phyloP scores from a whole-genome alignment of 768 basidiomycete genomes.

The Termitomyces sp. region DNA sequence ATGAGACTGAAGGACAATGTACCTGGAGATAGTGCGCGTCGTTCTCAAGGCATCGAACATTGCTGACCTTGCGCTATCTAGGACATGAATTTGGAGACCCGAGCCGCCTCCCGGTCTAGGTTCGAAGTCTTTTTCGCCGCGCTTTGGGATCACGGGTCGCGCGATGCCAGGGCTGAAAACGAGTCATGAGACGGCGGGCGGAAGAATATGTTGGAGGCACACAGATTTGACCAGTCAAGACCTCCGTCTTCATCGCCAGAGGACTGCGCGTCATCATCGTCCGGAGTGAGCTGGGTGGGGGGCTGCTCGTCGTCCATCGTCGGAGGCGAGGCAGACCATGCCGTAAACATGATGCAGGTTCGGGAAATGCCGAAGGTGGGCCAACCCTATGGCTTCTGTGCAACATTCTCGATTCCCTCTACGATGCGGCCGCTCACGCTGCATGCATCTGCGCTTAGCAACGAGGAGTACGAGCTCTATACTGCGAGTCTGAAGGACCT shows the following conservation, averaged over 20 bases:
- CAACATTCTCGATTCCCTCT: neutral
- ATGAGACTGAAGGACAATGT: constrained; percentile 1
- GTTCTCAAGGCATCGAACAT: constrained; percentile 82
- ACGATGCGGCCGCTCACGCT: constrained; percentile 57
- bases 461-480: constrained; percentile 65
- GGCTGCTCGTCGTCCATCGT: constrained; percentile 8
- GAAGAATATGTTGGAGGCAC: constrained; percentile 21
- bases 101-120: constrained; percentile 64
- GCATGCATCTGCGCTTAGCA: constrained; percentile 71
- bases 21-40: constrained; percentile 74
- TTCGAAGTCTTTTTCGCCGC: constrained; percentile 98
- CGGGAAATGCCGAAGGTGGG: constrained; percentile 3
- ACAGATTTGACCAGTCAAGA: constrained; percentile 78
- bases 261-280: constrained; percentile 38
- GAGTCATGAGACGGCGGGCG: constrained; percentile 8
- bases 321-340: neutral
- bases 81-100: constrained; percentile 71
- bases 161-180: constrained; percentile 28
- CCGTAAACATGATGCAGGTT: neutral
- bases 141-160: constrained; percentile 82
- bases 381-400: neutral
- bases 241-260: constrained; percentile 62
- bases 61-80: constrained; percentile 74
- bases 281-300: constrained; percentile 1
- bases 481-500: constrained; percentile 55